phyloP scores from a whole-genome alignment of 176 grass and related monocot genomes.

The Oropetium thomaeum region DNA sequence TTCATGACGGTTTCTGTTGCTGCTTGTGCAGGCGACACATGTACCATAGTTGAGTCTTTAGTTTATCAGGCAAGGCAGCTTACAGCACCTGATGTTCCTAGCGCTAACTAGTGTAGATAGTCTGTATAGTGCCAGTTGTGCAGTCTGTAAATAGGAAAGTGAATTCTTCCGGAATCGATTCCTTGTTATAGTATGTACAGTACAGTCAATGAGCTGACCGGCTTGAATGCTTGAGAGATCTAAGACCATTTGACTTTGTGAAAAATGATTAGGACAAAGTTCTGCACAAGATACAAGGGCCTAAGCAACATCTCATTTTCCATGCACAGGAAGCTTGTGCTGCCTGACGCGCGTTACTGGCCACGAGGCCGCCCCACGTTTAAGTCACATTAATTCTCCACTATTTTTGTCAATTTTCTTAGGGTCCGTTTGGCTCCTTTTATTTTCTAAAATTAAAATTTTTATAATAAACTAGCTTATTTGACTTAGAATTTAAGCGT shows the following conservation, averaged over 20 bases:
- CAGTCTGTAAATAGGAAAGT: slow-evolving; percentile 15
- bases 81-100: not conserved
- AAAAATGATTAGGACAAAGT: no score
- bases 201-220: slow-evolving; percentile 5
- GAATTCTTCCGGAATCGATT: not conserved
- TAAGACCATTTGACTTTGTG: not conserved
- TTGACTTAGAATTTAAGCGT: no score
- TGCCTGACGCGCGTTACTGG: no score
- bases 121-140: slow-evolving; percentile 21
- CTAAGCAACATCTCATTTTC: not conserved
- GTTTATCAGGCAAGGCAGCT: slow-evolving; percentile 21
- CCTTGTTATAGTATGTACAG: not conserved
- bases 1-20: not conserved
- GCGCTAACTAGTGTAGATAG: slow-evolving; percentile 23
- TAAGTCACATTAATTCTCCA: not conserved
- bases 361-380: no score
- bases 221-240: not conserved
- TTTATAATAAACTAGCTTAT: no score
- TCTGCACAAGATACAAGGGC: no score
- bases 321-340: not conserved
- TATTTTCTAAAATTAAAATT: no score
- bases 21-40: slow-evolving; percentile 11
- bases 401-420: no score
- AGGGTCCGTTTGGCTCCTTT: no score
- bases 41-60: slow-evolving; percentile 30